phyloP scores from a whole-genome alignment of 352 stramenopile species.

The Globisporangium barbulae region DNA sequence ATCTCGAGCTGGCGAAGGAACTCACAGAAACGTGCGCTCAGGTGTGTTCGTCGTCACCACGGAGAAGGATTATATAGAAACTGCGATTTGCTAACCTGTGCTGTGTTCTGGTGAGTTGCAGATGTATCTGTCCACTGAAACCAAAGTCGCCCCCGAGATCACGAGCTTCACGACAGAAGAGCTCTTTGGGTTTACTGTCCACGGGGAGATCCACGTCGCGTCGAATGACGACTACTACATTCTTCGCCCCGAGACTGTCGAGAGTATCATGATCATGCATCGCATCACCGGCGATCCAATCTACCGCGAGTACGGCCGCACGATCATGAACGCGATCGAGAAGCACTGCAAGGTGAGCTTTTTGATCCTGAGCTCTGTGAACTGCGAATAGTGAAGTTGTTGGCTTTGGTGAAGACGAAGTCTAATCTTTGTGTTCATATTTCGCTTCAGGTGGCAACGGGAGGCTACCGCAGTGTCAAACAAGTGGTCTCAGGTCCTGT shows the following conservation, averaged over 20 bases:
- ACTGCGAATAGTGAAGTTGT: not conserved
- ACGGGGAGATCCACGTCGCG: conserved; percentile 20
- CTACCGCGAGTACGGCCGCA: conserved; percentile 75
- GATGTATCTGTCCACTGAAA: conserved; percentile 68
- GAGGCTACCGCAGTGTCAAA: conserved; percentile 66
- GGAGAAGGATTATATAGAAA: not conserved
- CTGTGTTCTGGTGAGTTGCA: conserved; percentile 13
- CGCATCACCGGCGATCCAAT: conserved; percentile 77
- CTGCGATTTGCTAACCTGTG: not conserved
- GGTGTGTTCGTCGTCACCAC: conserved; percentile 19
- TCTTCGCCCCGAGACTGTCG: conserved; percentile 85
- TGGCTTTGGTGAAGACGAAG: not conserved
- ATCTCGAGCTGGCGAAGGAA: conserved; percentile 68
- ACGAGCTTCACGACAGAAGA: conserved; percentile 47
- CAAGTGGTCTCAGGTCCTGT: conserved; percentile 42
- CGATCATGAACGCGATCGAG: conserved; percentile 80
- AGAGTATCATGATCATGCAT: conserved; percentile 89
- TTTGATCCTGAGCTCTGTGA: not conserved
- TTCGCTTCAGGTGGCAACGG: conserved; percentile 26
- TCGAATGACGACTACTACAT: conserved; percentile 52
- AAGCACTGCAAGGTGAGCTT: conserved; percentile 49
- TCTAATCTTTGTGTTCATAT: not conserved
- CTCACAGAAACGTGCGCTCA: conserved; percentile 72
- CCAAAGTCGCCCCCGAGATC: conserved; percentile 71
- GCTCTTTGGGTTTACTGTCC: conserved; percentile 3